phyloP scores from a whole-genome alignment of 169 alveolate species.

The Cryptosporidium ubiquitum region DNA sequence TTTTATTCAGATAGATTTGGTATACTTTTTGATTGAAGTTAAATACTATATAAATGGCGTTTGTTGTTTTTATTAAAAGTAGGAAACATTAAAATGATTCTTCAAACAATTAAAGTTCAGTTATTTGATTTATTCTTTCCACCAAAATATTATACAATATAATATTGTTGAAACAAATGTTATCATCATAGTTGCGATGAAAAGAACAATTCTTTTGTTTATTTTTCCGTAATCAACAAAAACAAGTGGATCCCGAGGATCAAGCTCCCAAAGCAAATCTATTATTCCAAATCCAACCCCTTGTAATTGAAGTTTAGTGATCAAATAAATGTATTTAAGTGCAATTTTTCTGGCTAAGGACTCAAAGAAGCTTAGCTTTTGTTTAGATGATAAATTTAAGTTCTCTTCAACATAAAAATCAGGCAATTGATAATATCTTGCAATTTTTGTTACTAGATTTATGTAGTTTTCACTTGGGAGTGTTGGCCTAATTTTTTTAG shows the following conservation, averaged over 20 bases:
- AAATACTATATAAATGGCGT: neutral
- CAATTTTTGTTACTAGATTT: neutral
- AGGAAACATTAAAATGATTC: neutral
- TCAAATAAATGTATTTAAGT: conserved; percentile 3
- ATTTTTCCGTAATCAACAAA: conserved; percentile 46
- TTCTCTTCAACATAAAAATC: conserved; percentile 24
- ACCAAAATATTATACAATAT: conserved; percentile 13
- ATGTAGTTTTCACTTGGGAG: conserved; percentile 56
- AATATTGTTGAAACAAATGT: conserved; percentile 9
- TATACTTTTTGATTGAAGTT: neutral
- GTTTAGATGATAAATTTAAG: neutral
- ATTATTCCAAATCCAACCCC: conserved; percentile 43
- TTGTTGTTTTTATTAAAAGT: neutral
- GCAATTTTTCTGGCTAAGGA: neutral
- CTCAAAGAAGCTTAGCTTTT: neutral
- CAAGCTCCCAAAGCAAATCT: conserved; percentile 65
- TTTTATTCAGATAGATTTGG: neutral
- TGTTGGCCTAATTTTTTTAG: conserved; percentile 9
- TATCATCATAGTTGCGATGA: neutral
- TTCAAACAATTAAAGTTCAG: neutral
- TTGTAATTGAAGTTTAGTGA: neutral
- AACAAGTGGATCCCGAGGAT: conserved; percentile 59
- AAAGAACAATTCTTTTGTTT: neutral
- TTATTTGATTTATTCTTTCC: neutral
- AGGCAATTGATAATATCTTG: conserved; percentile 18